Base-by-base conservation (phyloP, 2,329 filamentous ascomycete species). In the Trichoderma arundinaceum region DNA sequence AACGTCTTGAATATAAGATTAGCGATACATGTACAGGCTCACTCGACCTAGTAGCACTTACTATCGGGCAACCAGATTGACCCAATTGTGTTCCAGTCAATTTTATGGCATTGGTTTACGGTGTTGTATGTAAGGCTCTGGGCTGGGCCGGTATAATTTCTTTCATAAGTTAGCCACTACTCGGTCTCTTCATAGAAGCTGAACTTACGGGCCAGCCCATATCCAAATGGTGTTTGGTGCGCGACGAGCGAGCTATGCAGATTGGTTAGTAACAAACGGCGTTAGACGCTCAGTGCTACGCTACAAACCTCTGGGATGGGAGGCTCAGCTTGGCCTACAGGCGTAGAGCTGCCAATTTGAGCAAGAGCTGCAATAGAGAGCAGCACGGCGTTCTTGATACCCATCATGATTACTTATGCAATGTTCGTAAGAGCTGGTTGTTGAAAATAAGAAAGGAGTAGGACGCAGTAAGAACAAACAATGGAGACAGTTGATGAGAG, bases 291-390 rank as follows among this genome's bases (percentile, higher is more conserved):
- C 10, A 9, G 6, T 8, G 2, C 13, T 6, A 4, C 19, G 28
- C 3, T n/a, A 49, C 57, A 39, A 41, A 53, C 49, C 59, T 62
- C 59, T 35, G 59, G 59, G 38, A 62, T 52, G 22, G 46, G 46
- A 9, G 59, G 59, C 28, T 62, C 59, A 17, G n/a, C 8, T 22
- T 62, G 35, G 17, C 48, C 59, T 13, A 48, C 44, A 15, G 59
- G 59, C 6, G 58, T 33, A 46, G 46, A 43, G 48, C 22, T 62
- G 48, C 59, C 59, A n/a, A 62, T 62, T 2, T 62, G 59, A 35
- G 59, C 48, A 53, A 62, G 46, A 35, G 59, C 59, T n/a, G 59
- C 38, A 32, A 62, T 33, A n/a, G 59, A 53, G 59, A 62, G 59
- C 59, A 62, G 17, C 28, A 53, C 22, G 38, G 22, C 48, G 48